Percentiles rank a stretch among this genome's conserved stretches.
Evolutionary conservation across 1,284 basidiomycete genomes (phyloP).

Genomic region (Exobasidium cylindrosporum): DNA sequence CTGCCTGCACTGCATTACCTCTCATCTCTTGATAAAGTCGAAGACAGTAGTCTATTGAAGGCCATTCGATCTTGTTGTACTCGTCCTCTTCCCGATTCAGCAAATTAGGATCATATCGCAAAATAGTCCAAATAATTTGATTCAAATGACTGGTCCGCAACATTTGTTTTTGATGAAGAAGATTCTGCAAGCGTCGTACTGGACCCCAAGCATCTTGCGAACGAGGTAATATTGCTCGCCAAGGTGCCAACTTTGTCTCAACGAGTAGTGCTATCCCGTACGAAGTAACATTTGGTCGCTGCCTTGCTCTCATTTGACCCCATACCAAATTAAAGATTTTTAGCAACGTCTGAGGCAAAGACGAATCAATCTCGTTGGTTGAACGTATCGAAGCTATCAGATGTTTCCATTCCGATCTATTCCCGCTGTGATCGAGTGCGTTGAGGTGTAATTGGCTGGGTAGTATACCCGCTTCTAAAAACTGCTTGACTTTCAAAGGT

Average conservation of each 20-base stretch:
- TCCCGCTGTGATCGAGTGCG: not conserved
- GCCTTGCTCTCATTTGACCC: not conserved
- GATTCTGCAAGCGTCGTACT: not conserved
- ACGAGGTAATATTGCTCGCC: not conserved
- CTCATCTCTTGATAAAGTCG: not conserved
- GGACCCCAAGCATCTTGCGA: not conserved
- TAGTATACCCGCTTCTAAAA: not conserved
- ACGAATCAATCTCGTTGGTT: not conserved
- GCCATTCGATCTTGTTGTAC: not conserved
- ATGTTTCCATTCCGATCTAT: not conserved
- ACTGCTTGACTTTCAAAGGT: not conserved
- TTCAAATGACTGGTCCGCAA: not conserved
- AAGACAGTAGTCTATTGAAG: not conserved
- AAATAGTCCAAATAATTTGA: constrained; percentile 1
- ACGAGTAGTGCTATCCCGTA: not conserved
- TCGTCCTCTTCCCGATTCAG: not conserved
- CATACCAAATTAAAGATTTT: not conserved
- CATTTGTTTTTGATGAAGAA: not conserved
- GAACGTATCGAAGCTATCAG: not conserved
- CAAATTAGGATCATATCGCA: not conserved
- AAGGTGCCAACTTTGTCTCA: not conserved
- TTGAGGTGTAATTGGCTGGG: not conserved
- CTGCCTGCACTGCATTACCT: not conserved
- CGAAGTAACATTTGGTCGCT: not conserved
- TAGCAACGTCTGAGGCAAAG: not conserved